Evolutionary conservation across 2,329 filamentous ascomycete species (phyloP).

Genomic region (Mycogone perniciosa): DNA sequence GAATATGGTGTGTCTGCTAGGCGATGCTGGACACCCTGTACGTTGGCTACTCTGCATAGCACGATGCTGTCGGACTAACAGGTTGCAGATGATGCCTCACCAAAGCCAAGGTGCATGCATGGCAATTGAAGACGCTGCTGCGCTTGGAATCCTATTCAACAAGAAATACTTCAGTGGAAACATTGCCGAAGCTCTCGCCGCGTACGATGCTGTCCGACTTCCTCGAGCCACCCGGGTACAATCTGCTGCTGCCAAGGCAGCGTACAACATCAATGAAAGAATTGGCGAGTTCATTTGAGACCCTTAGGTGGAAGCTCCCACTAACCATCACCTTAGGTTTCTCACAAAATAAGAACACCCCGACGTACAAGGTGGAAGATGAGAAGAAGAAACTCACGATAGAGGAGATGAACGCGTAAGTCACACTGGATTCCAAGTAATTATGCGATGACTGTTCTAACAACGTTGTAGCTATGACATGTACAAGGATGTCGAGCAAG

Average conservation of each 20-base stretch:
- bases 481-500: conserved; percentile 49
- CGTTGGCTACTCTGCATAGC: background rate
- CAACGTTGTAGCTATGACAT: conserved; percentile 45
- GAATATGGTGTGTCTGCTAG: conserved; percentile 49
- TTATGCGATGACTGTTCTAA: background rate
- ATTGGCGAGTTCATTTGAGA: conserved; percentile 37
- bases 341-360: conserved; percentile 50
- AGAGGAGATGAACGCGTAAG: conserved; percentile 61
- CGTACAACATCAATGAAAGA: conserved; percentile 56
- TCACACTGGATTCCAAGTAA: background rate
- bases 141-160: conserved; percentile 55
- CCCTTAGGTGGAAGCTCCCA: background rate
- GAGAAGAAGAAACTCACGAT: conserved; percentile 58
- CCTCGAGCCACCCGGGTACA: conserved; percentile 52
- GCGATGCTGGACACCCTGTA: conserved; percentile 55
- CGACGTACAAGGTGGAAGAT: conserved; percentile 56
- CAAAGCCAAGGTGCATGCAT: conserved; percentile 64
- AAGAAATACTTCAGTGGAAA: conserved; percentile 40
- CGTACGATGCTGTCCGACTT: conserved; percentile 48
- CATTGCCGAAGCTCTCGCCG: conserved; percentile 38
- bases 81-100: conserved; percentile 60
- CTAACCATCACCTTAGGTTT: conserved; percentile 41
- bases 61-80: background rate
- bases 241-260: conserved; percentile 49
- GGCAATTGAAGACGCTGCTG: conserved; percentile 61